phyloP scores from a whole-genome alignment of 306 rosid genomes.

The apple (Malus domestica) region ASM211411v1 NC_041801.1:6271001-6271500 shows the following conservation, averaged over 20 bases:
- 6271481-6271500: conserved; percentile 77
- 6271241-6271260: neutral
- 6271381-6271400: neutral
- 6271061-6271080: conserved; percentile 7
- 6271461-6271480: conserved; percentile 64
- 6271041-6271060: conserved; percentile 1
- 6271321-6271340: neutral
- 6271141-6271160: neutral
- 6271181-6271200: neutral
- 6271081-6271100: neutral
- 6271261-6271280: neutral
- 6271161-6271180: neutral
- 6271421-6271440: conserved; percentile 94
- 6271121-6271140: neutral
- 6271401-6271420: conserved; percentile 93
- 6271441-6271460: conserved; percentile 54
- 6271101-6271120: neutral
- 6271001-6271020: conserved; percentile 24
- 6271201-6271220: neutral
- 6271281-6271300: neutral
- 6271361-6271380: neutral
- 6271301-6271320: neutral
- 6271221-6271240: neutral
- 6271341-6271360: neutral
- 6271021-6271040: conserved; percentile 18